Conservation (phyloP, 768 basidiomycete genomes). For the Xerocomellus amylosporus region DNA sequence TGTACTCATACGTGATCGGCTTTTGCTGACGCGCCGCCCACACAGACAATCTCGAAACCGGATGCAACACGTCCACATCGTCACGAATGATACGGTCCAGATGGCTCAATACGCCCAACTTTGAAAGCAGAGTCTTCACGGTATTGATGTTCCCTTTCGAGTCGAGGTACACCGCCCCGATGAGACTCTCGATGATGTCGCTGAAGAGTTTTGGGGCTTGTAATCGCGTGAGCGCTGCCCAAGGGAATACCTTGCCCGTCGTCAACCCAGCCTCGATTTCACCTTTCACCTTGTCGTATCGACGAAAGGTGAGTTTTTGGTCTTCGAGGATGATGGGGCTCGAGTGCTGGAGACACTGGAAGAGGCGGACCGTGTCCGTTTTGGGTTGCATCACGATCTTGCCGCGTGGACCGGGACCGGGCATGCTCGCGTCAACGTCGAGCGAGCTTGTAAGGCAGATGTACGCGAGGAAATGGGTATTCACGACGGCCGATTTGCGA, state of each 20-base stretch:
- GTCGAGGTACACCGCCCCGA: constrained; percentile 77
- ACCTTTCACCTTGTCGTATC: constrained; percentile 46
- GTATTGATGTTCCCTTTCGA: constrained; percentile 52
- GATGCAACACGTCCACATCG: constrained; percentile 71
- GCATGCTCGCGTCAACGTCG: constrained; percentile 49
- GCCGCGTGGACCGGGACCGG: constrained; percentile 35
- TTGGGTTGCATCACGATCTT: constrained; percentile 38
- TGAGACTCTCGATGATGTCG: constrained; percentile 73
- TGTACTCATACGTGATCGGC: constrained; percentile 42
- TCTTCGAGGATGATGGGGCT: constrained; percentile 63
- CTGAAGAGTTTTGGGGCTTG: constrained; percentile 79
- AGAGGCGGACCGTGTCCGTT: constrained; percentile 51
- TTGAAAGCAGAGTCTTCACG: constrained; percentile 47
- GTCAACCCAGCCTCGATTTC: constrained; percentile 50
- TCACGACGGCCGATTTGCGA: constrained; percentile 68
- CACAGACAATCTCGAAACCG: constrained; percentile 59
- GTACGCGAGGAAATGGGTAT: constrained; percentile 69
- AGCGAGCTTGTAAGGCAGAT: constrained; percentile 53
- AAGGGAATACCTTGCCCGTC: constrained; percentile 55
- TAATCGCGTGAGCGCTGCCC: constrained; percentile 69
- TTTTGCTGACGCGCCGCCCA: constrained; percentile 55
- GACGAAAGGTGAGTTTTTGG: constrained; percentile 50
- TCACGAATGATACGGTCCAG: constrained; percentile 64
- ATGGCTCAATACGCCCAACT: constrained; percentile 54
- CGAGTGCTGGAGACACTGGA: constrained; percentile 73